A percentile compares a stretch with the other conserved stretches of the same genome.
Conservation (phyloP, 768 basidiomycete genomes). For the Tricholoma sp. region DNA sequence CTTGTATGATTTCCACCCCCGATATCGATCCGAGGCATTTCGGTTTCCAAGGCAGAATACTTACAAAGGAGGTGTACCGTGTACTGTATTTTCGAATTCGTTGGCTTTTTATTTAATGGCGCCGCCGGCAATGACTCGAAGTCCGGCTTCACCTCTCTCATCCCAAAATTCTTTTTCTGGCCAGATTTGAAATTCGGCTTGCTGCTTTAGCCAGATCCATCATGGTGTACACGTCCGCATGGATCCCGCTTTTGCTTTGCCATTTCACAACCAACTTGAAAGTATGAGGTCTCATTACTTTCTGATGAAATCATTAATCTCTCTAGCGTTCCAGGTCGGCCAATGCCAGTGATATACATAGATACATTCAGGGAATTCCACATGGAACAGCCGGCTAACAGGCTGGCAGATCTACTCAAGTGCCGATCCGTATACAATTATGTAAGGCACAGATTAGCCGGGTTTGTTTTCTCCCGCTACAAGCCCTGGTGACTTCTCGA, state of each 20-base stretch:
- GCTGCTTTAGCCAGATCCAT: no score
- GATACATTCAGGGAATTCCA: no score
- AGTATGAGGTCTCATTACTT: not conserved
- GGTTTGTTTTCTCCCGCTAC: no score
- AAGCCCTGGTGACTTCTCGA: no score
- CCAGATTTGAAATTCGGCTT: no score
- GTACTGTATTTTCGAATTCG: no score
- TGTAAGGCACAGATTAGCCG: not conserved
- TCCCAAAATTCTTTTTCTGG: not conserved
- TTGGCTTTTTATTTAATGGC: not conserved
- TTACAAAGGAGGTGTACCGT: no score
- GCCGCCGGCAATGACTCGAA: no score
- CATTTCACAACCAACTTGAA: not conserved
- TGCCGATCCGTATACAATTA: not conserved
- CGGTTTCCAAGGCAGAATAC: not conserved
- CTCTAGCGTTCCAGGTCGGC: not conserved
- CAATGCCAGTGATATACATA: no score
- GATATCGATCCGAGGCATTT: not conserved
- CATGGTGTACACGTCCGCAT: no score
- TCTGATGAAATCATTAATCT: not conserved
- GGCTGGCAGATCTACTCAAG: no score
- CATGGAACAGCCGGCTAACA: no score
- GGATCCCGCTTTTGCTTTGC: not conserved
- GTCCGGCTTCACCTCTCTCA: not conserved
- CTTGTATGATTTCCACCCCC: not conserved